Conservation (phyloP, 305 asterid species). For the Solanum aculeatissimum region DNA sequence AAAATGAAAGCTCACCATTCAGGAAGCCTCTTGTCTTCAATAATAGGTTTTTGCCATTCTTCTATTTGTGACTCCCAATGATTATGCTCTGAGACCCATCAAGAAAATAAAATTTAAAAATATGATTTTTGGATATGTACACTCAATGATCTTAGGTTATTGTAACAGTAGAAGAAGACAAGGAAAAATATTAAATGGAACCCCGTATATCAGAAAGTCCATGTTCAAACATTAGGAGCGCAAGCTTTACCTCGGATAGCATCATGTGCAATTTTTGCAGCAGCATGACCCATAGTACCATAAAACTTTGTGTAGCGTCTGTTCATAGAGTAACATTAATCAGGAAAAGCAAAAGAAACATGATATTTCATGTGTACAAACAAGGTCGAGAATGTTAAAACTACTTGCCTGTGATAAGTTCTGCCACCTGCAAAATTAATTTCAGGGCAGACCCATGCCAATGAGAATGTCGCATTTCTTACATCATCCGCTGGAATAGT, state of each 20-base stretch:
- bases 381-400: constrained; percentile 4
- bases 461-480: constrained; percentile 59
- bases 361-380: not conserved
- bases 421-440: constrained; percentile 62
- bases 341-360: constrained; percentile 18
- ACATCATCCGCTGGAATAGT: constrained; percentile 57
- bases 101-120: not conserved
- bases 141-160: not conserved
- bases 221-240: not conserved
- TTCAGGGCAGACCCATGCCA: constrained; percentile 95
- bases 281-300: constrained; percentile 54
- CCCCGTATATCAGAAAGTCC: not conserved
- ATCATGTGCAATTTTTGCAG: constrained; percentile 71
- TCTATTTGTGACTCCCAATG: constrained; percentile 87
- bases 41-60: constrained; percentile 90
- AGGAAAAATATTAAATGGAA: not conserved
- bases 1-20: constrained; percentile 54
- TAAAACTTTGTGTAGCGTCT: constrained; percentile 91
- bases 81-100: constrained; percentile 36
- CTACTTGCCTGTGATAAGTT: constrained; percentile 76
- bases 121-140: not conserved
- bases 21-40: constrained; percentile 82
- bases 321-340: constrained; percentile 14
- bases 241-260: constrained; percentile 60
- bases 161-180: not conserved